These are phyloP conservation scores for Hypoxylon perforatum DNA, from an alignment of 495 filamentous ascomycete species.

Conservation along the genomic window DNA sequence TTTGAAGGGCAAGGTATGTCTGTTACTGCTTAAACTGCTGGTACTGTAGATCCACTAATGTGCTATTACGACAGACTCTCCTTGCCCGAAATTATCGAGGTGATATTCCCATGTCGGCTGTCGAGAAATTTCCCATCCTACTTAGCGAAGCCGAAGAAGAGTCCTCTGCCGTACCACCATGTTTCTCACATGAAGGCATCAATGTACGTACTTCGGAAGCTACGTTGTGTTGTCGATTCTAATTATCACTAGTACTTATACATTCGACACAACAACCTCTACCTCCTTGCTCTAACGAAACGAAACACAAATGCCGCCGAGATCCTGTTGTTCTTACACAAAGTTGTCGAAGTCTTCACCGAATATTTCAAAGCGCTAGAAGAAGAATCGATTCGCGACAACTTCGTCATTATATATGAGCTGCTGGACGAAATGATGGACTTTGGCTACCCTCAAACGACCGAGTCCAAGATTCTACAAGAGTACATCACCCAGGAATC, in stretches of 20 bases:
- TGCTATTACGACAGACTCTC: slow-evolving; percentile 75
- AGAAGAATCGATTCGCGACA: slow-evolving; percentile 98
- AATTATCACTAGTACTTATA: slow-evolving; percentile 83
- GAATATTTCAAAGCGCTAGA: slow-evolving; percentile 99
- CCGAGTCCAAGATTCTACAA: slow-evolving; percentile 98
- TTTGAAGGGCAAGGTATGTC: slow-evolving; percentile 95
- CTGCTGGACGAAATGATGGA: slow-evolving; percentile 99
- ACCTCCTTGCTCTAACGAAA: slow-evolving; percentile 97
- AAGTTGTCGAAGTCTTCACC: slow-evolving; percentile 98
- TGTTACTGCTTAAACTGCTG: neutral
- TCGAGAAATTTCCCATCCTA: slow-evolving; percentile 97
- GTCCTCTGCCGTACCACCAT: slow-evolving; percentile 95
- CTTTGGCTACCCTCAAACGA: slow-evolving; percentile 99
- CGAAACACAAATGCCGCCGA: slow-evolving; percentile 99
- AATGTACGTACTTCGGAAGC: slow-evolving; percentile 71
- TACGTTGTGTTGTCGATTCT: neutral
- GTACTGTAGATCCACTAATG: slow-evolving; percentile 22
- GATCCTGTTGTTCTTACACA: slow-evolving; percentile 97
- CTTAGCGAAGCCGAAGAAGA: slow-evolving; percentile 99
- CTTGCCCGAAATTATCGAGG: slow-evolving; percentile 98
- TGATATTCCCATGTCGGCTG: slow-evolving; percentile 99
- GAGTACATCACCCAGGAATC: slow-evolving; percentile 99
- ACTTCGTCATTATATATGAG: slow-evolving; percentile 99
- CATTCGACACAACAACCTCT: slow-evolving; percentile 99
- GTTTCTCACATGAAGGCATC: slow-evolving; percentile 98